phyloP scores from a whole-genome alignment of 352 stramenopile species.

The Globisporangium paddicum region DNA sequence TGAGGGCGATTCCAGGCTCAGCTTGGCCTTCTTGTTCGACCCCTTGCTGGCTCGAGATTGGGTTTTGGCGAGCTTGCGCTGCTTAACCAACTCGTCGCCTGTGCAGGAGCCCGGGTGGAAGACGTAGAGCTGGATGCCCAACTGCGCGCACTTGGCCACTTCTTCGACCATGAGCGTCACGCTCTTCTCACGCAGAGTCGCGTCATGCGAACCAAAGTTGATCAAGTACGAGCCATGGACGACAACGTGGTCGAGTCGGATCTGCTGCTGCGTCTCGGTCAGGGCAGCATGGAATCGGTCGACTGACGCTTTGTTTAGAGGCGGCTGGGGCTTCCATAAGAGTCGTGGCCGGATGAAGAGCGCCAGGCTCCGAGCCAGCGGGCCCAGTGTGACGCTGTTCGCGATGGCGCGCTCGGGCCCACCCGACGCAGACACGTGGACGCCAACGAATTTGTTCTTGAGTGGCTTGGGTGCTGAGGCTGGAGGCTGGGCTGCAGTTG shows the following conservation, averaged over 20 bases:
- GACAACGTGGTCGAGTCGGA: slow-evolving; percentile 18
- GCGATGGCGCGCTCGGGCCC: slow-evolving; percentile 28
- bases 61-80: slow-evolving; percentile 5
- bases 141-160: slow-evolving; percentile 28
- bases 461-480: not conserved
- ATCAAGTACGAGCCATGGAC: slow-evolving; percentile 45
- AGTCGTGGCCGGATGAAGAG: slow-evolving; percentile 38
- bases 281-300: slow-evolving; percentile 20
- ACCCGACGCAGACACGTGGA: slow-evolving; percentile 35
- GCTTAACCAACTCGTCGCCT: slow-evolving; percentile 2
- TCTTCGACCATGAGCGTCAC: slow-evolving; percentile 37
- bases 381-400: slow-evolving; percentile 24
- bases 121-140: slow-evolving; percentile 34
- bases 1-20: not conserved
- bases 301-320: slow-evolving; percentile 14
- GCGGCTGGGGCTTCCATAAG: slow-evolving; percentile 25
- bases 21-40: not conserved
- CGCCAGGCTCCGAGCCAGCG: slow-evolving; percentile 21
- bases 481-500: too few species aligned
- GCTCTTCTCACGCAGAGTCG: slow-evolving; percentile 25
- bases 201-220: slow-evolving; percentile 37
- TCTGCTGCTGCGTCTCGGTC: slow-evolving; percentile 5
- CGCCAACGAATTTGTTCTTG: slow-evolving; percentile 25
- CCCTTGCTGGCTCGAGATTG: slow-evolving; percentile 4
- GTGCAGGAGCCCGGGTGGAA: slow-evolving; percentile 42